These are phyloP conservation scores for Boletus sp. DNA, from an alignment of 1,284 basidiomycete species.

Conservation along the genomic window DNA sequence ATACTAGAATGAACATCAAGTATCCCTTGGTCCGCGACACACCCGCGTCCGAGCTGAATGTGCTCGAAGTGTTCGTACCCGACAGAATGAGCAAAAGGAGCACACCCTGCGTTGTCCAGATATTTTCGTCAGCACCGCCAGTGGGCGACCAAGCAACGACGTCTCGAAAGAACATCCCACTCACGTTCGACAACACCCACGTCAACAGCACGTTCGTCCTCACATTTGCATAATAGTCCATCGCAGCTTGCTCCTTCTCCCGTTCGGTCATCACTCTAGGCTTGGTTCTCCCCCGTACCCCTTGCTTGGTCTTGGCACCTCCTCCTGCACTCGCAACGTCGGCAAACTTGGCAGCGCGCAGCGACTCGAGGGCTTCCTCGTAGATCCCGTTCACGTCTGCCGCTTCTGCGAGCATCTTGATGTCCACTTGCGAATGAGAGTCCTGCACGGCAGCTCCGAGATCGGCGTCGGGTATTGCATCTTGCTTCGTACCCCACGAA, in stretches of 20 bases:
- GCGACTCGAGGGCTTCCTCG: conserved; percentile 82
- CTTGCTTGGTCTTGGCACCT: conserved; percentile 12
- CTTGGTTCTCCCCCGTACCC: conserved; percentile 24
- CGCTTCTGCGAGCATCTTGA: conserved; percentile 83
- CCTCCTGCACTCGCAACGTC: conserved; percentile 15
- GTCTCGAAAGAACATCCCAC: conserved; percentile 23
- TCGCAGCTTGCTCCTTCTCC: conserved; percentile 74
- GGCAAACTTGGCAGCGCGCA: conserved; percentile 68
- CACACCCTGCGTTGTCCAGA: conserved; percentile 51
- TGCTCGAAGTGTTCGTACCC: conserved; percentile 57
- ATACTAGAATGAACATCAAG: conserved; percentile 75
- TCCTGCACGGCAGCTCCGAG: conserved; percentile 81
- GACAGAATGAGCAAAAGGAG: conserved; percentile 75
- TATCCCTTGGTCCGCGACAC: conserved; percentile 69
- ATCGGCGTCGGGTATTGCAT: conserved; percentile 64
- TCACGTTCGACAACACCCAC: conserved; percentile 83
- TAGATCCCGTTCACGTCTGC: conserved; percentile 89
- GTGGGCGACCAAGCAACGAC: not conserved
- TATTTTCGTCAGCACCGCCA: not conserved
- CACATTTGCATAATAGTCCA: conserved; percentile 89
- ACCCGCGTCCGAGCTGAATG: conserved; percentile 57
- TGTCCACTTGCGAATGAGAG: conserved; percentile 80
- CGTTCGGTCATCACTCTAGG: conserved; percentile 39
- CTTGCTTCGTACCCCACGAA: conserved; percentile 92
- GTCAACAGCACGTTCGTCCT: conserved; percentile 87